phyloP scores from a whole-genome alignment of 768 basidiomycete genomes.

The Trametopsis cervina region DNA sequence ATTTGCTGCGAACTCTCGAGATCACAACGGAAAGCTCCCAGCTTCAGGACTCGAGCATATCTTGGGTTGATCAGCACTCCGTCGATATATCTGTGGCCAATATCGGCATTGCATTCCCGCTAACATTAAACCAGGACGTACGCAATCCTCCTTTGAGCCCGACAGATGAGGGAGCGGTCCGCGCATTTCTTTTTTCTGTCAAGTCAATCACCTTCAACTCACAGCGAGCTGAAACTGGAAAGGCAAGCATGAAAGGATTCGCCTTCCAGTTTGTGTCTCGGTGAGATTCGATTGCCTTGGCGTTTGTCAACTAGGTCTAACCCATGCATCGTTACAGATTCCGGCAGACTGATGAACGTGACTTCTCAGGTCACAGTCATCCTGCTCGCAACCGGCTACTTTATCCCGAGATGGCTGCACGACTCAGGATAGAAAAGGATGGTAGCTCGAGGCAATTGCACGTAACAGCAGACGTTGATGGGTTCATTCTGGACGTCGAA shows the following conservation, averaged over 20 bases:
- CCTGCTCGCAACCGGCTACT: slow-evolving; percentile 62
- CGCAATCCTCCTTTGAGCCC: slow-evolving; percentile 37
- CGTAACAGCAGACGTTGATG: slow-evolving; percentile 67
- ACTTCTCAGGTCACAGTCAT: slow-evolving; percentile 69
- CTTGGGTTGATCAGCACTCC: slow-evolving; percentile 52
- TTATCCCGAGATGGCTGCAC: slow-evolving; percentile 78
- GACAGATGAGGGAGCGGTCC: slow-evolving; percentile 40
- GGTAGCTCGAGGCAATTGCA: slow-evolving; percentile 45
- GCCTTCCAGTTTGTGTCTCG: slow-evolving; percentile 80
- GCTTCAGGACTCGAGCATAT: slow-evolving; percentile 20
- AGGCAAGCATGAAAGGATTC: slow-evolving; percentile 62
- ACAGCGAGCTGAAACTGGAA: slow-evolving; percentile 71
- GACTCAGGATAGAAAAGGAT: slow-evolving; percentile 51
- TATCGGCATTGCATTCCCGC: slow-evolving; percentile 88
- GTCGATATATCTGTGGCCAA: slow-evolving; percentile 52
- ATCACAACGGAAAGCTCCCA: slow-evolving; percentile 41
- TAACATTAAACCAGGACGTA: slow-evolving; percentile 55
- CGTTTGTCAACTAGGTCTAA: not conserved
- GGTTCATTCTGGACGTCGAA: slow-evolving; percentile 81
- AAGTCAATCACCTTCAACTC: slow-evolving; percentile 66
- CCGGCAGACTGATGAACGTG: slow-evolving; percentile 58
- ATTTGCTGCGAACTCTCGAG: slow-evolving; percentile 70
- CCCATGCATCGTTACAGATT: slow-evolving; percentile 44
- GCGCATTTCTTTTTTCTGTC: slow-evolving; percentile 84
- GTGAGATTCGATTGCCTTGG: slow-evolving; percentile 42